Percentiles rank a stretch among this genome's conserved stretches.
phyloP scores from a whole-genome alignment of 495 filamentous ascomycete genomes.

The Tuber microsphaerosporum region DNA sequence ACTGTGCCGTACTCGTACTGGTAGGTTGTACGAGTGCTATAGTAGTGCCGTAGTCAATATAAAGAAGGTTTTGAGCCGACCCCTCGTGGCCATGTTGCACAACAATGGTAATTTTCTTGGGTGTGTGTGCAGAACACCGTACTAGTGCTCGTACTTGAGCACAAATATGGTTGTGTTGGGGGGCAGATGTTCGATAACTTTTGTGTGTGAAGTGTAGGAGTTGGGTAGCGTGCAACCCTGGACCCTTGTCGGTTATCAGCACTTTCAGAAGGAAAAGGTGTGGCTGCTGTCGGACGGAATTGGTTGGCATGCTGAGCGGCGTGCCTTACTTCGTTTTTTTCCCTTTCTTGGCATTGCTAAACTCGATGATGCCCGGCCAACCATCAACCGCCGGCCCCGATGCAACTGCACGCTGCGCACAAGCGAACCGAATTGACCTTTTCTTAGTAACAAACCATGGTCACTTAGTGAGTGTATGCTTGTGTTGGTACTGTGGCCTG shows the following conservation, averaged over 20 bases:
- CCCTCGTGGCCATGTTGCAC: background rate
- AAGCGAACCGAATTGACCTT: slow-evolving; percentile 17
- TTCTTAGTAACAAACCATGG: slow-evolving; percentile 32
- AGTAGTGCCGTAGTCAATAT: background rate
- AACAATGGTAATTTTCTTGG: background rate
- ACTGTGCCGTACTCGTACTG: background rate
- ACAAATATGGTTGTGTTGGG: too few relatives aligned
- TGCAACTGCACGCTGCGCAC: slow-evolving; percentile 6
- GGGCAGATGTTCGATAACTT: background rate
- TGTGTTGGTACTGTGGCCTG: background rate
- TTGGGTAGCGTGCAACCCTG: background rate
- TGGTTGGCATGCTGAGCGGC: background rate
- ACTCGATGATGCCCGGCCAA: slow-evolving; percentile 12
- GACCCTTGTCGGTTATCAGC: background rate
- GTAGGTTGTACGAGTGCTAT: background rate
- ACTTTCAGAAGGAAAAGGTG: background rate
- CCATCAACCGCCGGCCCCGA: slow-evolving; percentile 11
- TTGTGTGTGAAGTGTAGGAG: background rate
- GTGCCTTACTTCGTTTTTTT: slow-evolving; percentile 7
- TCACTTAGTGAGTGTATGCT: background rate
- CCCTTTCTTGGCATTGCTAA: slow-evolving; percentile 13
- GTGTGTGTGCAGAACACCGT: background rate
- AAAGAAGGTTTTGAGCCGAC: background rate
- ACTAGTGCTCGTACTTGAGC: background rate
- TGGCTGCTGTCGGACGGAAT: background rate